Evolutionary conservation across 768 basidiomycete species (phyloP).

Genomic region (Sarcodon aspratus): DNA sequence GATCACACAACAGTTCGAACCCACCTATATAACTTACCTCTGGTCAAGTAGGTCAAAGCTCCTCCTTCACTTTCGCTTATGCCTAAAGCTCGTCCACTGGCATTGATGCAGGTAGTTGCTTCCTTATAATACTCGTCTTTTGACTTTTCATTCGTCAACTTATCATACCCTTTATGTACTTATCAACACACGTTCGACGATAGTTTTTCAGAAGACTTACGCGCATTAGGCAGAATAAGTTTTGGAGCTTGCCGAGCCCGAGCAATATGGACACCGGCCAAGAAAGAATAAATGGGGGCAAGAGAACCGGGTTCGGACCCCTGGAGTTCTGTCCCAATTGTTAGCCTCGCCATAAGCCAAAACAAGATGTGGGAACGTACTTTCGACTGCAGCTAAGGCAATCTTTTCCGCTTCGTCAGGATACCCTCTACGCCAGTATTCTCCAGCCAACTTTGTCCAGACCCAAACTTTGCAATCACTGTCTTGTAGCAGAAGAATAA

Average conservation of each 20-base stretch:
- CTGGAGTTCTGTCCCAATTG: conserved; percentile 27
- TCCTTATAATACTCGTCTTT: conserved; percentile 63
- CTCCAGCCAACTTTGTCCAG: conserved; percentile 78
- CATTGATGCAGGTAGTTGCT: conserved; percentile 59
- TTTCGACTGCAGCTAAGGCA: conserved; percentile 50
- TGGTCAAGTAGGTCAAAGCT: conserved; percentile 46
- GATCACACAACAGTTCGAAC: conserved; percentile 6
- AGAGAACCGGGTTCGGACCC: conserved; percentile 24
- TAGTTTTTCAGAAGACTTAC: conserved; percentile 32
- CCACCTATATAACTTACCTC: conserved; percentile 31
- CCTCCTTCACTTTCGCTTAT: conserved; percentile 40
- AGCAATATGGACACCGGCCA: conserved; percentile 79
- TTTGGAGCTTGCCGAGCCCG: conserved; percentile 81
- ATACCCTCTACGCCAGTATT: conserved; percentile 78
- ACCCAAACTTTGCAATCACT: conserved; percentile 62
- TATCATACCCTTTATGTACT: conserved; percentile 44
- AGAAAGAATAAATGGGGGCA: conserved; percentile 66
- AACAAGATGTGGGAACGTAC: conserved; percentile 26
- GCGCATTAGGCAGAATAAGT: conserved; percentile 55
- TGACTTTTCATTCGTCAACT: conserved; percentile 41
- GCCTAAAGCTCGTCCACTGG: conserved; percentile 41
- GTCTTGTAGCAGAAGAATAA: conserved; percentile 60
- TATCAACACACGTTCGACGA: background rate
- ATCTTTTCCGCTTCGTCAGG: conserved; percentile 72
- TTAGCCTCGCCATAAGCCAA: background rate